A percentile compares a stretch with the other conserved stretches of the same genome.
phyloP scores from a whole-genome alignment of 108 stramenopile species.

The Cylindrotheca fusiformis region DNA sequence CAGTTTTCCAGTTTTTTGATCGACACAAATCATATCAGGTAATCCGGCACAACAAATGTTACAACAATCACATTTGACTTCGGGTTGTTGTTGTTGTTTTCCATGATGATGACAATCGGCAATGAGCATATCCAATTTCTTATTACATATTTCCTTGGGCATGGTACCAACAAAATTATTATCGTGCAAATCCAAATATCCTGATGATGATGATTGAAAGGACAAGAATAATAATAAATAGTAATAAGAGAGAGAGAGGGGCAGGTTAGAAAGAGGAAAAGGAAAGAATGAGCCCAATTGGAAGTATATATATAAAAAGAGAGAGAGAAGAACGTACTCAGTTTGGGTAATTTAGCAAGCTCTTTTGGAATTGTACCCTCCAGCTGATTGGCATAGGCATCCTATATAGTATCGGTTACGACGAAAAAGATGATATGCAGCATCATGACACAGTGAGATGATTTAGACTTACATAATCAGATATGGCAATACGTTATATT shows the following conservation, averaged over 20 bases:
- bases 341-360: constrained; percentile 38
- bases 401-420: background rate
- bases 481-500: background rate
- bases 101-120: constrained; percentile 66
- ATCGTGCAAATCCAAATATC: constrained; percentile 52
- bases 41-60: constrained; percentile 59
- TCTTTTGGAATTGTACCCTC: constrained; percentile 48
- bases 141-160: constrained; percentile 58
- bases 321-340: constrained; percentile 25
- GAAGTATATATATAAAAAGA: background rate
- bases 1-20: constrained; percentile 35
- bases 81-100: constrained; percentile 29
- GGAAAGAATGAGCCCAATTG: no score
- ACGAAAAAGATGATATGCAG: background rate
- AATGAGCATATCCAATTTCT: constrained; percentile 37
- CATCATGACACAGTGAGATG: background rate
- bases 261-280: background rate
- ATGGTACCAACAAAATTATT: constrained; percentile 52
- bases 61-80: constrained; percentile 63
- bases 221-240: no score
- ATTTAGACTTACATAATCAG: background rate
- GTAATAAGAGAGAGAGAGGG: background rate
- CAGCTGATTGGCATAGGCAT: constrained; percentile 48
- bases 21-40: constrained; percentile 46
- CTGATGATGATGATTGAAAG: constrained; percentile 9